Evolutionary conservation across 1,284 basidiomycete genomes (phyloP).

Genomic region (Xerocomus cyaneibrunnescens): DNA sequence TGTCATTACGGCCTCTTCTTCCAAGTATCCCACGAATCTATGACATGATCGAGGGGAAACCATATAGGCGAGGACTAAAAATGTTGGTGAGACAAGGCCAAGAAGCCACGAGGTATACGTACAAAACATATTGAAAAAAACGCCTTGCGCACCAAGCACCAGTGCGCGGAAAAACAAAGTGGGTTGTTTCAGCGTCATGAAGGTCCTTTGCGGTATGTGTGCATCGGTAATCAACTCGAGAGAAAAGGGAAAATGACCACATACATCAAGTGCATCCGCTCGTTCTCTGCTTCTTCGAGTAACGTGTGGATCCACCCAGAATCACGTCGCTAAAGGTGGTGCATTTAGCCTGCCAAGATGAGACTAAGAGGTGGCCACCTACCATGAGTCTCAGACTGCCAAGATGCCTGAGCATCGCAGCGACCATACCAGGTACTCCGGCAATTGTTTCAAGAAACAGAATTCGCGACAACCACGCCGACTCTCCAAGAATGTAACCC

Average conservation of each 20-base stretch:
- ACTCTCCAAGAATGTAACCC: conserved; percentile 71
- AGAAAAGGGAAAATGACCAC: conserved; percentile 3
- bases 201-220: conserved; percentile 57
- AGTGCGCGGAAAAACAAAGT: conserved; percentile 76
- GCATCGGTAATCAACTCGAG: conserved; percentile 11
- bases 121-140: conserved; percentile 93
- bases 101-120: conserved; percentile 33
- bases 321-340: conserved; percentile 65
- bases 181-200: conserved; percentile 84
- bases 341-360: conserved; percentile 11
- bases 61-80: conserved; percentile 74
- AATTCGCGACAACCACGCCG: conserved; percentile 83
- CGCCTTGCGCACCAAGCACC: conserved; percentile 85
- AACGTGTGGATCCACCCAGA: conserved; percentile 86
- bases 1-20: conserved; percentile 93
- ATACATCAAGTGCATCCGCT: conserved; percentile 90
- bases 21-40: conserved; percentile 93
- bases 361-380: conserved; percentile 19
- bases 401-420: conserved; percentile 83
- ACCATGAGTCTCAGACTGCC: conserved; percentile 83
- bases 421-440: conserved; percentile 94
- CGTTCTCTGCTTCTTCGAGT: conserved; percentile 93
- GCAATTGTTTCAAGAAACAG: conserved; percentile 90
- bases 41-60: conserved; percentile 84
- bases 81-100: conserved; percentile 17